Percentiles rank a stretch among this genome's conserved stretches.
phyloP scores from a whole-genome alignment of 768 basidiomycete genomes.

The Kwoniella sp. region DNA sequence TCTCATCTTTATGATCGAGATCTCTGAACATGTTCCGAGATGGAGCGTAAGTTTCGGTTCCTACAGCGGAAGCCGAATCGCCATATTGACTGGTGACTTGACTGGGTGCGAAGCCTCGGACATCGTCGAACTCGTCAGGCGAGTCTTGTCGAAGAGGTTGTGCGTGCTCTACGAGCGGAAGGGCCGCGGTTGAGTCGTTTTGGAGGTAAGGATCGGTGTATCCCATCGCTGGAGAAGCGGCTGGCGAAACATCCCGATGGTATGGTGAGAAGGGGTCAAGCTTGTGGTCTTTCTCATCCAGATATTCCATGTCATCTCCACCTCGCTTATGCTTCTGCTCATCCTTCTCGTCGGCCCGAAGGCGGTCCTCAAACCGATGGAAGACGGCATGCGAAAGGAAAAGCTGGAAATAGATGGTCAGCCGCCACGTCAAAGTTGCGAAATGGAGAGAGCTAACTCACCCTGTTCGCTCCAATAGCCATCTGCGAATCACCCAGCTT shows the following conservation, averaged over 20 bases:
- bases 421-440: background rate
- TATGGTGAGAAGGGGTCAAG: constrained; percentile 56
- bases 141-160: constrained; percentile 75
- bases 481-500: constrained; percentile 71
- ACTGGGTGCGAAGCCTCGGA: constrained; percentile 59
- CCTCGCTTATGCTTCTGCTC: constrained; percentile 76
- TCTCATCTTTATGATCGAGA: constrained; percentile 69
- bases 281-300: constrained; percentile 61
- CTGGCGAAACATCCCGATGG: constrained; percentile 34
- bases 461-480: constrained; percentile 81
- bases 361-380: constrained; percentile 81
- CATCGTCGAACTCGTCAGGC: constrained; percentile 79
- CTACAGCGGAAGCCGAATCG: constrained; percentile 76
- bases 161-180: constrained; percentile 81
- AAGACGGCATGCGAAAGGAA: constrained; percentile 85
- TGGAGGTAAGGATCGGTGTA: constrained; percentile 40
- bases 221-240: constrained; percentile 38
- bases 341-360: constrained; percentile 79
- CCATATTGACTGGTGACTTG: constrained; percentile 67
- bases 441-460: constrained; percentile 55
- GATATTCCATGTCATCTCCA: constrained; percentile 30
- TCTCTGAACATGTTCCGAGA: constrained; percentile 94
- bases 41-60: constrained; percentile 90
- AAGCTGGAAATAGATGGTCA: constrained; percentile 61
- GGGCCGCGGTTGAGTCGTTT: constrained; percentile 66